These are phyloP conservation scores for Clavispora carvajalis DNA, from an alignment of 805 yeast species.

Conservation along the genomic window DNA sequence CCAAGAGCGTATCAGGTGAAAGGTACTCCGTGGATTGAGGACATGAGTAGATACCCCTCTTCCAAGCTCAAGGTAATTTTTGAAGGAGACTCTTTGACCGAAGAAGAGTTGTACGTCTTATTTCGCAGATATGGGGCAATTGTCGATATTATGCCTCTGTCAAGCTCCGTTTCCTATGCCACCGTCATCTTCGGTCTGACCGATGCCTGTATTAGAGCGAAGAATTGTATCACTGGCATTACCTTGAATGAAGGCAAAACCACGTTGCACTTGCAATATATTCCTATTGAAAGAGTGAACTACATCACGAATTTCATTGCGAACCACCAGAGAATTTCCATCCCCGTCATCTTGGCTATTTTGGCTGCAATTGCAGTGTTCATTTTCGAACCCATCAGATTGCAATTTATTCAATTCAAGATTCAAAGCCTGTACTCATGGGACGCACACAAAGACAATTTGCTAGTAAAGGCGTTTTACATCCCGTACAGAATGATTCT, in stretches of 20 bases:
- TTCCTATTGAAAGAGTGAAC: slow-evolving; percentile 49
- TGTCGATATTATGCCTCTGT: slow-evolving; percentile 60
- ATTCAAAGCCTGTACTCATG: slow-evolving; percentile 53
- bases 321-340: slow-evolving; percentile 75
- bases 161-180: slow-evolving; percentile 44
- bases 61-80: slow-evolving; percentile 57
- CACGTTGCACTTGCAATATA: slow-evolving; percentile 66
- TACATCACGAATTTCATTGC: slow-evolving; percentile 52
- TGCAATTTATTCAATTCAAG: slow-evolving; percentile 68
- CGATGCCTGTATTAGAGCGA: slow-evolving; percentile 76
- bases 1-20: slow-evolving; percentile 68
- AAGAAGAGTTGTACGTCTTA: slow-evolving; percentile 74
- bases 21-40: slow-evolving; percentile 97
- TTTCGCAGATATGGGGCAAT: slow-evolving; percentile 87
- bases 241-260: slow-evolving; percentile 51
- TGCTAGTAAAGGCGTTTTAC: slow-evolving; percentile 21
- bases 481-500: slow-evolving; percentile 23
- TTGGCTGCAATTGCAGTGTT: slow-evolving; percentile 77
- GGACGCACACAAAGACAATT: slow-evolving; percentile 38
- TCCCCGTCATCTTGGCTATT: slow-evolving; percentile 75
- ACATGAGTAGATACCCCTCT: slow-evolving; percentile 73
- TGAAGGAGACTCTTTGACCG: slow-evolving; percentile 71
- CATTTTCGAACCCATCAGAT: slow-evolving; percentile 90
- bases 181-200: slow-evolving; percentile 49
- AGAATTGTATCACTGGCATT: slow-evolving; percentile 85